Evolutionary conservation across 2,329 filamentous ascomycete genomes (phyloP).

Genomic region (Ophiostoma novo-ulmi): DNA sequence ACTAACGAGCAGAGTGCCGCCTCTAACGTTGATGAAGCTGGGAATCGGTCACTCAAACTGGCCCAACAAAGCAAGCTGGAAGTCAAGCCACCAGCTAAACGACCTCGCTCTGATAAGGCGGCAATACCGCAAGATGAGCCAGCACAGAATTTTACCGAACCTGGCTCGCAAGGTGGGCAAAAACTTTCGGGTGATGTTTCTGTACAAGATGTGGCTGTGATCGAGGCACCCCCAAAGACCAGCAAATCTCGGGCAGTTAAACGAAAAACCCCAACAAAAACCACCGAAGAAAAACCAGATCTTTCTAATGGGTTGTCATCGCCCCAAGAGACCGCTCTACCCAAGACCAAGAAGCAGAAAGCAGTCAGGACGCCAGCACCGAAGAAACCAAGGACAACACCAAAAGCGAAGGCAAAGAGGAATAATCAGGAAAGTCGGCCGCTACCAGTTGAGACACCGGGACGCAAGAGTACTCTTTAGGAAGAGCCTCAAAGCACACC

Average conservation of each 20-base stretch:
- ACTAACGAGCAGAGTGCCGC: not conserved
- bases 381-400: not conserved
- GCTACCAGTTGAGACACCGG: not conserved
- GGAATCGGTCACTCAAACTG: not conserved
- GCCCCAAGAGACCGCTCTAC: not conserved
- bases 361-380: not conserved
- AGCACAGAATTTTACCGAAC: not conserved
- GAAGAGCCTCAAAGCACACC: not conserved
- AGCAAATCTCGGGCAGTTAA: not conserved
- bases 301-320: not conserved
- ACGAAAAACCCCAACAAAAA: not conserved
- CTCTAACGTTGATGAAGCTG: not conserved
- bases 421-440: not conserved
- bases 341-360: not conserved
- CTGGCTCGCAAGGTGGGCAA: not conserved
- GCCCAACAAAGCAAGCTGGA: not conserved
- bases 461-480: not conserved
- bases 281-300: not conserved
- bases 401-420: not conserved
- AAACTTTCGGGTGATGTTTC: not conserved
- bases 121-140: not conserved
- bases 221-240: not conserved
- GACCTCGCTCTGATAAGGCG: not conserved
- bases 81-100: slow-evolving; percentile 7
- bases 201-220: not conserved